These are phyloP conservation scores for Bruguiera parviflora DNA, from an alignment of 345 rosid genomes.

Conservation along the genomic window DNA sequence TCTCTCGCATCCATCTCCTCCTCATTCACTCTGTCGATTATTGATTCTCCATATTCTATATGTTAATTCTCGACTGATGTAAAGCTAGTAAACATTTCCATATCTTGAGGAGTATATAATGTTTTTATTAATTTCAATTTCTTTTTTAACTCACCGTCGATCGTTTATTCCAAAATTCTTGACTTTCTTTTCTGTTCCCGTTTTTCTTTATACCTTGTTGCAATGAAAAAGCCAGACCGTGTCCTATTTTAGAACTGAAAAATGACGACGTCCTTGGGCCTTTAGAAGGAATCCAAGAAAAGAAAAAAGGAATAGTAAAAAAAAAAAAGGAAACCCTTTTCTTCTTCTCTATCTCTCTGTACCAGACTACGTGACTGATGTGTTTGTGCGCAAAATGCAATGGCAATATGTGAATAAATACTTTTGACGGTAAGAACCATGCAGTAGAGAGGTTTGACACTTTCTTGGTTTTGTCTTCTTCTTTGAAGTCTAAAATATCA, in stretches of 20 bases:
- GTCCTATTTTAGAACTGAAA: slow-evolving; percentile 32
- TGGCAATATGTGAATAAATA: not conserved
- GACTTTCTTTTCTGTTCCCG: not conserved
- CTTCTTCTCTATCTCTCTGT: too few relatives aligned
- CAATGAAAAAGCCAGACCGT: slow-evolving; percentile 39
- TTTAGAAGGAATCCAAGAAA: slow-evolving; percentile 24
- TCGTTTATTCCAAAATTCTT: not conserved
- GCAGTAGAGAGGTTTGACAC: slow-evolving; percentile 7
- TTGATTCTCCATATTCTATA: too few relatives aligned
- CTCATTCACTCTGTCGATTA: too few relatives aligned
- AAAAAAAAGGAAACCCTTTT: not conserved
- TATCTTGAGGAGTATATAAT: too few relatives aligned
- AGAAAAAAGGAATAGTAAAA: too few relatives aligned
- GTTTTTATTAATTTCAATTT: too few relatives aligned
- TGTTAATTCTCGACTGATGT: too few relatives aligned
- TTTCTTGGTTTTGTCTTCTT: slow-evolving; percentile 21
- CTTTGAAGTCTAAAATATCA: slow-evolving; percentile 4
- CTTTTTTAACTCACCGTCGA: too few relatives aligned
- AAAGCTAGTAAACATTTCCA: too few relatives aligned
- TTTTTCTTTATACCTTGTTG: not conserved
- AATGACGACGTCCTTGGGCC: slow-evolving; percentile 18
- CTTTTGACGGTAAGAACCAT: not conserved
- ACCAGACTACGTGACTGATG: too few relatives aligned
- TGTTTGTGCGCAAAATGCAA: too few relatives aligned
- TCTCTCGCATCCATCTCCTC: too few relatives aligned